Percentiles rank a stretch among this genome's conserved stretches.
Conservation (phyloP, 2,329 filamentous ascomycete species). For the Beauveria scarabaeidicola region DNA sequence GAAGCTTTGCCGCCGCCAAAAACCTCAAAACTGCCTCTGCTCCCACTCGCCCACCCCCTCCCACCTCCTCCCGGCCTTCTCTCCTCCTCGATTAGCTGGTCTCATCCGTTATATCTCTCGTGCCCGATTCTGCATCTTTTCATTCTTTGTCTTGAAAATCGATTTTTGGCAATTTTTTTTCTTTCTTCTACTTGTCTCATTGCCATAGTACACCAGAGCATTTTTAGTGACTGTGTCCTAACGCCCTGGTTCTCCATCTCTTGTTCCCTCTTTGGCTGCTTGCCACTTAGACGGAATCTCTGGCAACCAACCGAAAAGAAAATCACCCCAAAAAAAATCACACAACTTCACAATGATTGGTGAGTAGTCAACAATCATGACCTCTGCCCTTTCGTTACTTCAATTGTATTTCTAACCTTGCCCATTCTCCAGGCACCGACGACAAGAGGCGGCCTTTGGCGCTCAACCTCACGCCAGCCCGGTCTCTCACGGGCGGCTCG, state of each 20-base stretch:
- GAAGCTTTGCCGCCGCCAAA: not conserved
- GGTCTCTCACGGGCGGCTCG: constrained; percentile 41
- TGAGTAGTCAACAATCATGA: not conserved
- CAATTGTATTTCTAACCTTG: not conserved
- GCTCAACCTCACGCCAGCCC: constrained; percentile 42
- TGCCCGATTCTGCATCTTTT: constrained; percentile 13
- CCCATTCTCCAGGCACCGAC: constrained; percentile 26
- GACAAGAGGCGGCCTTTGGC: constrained; percentile 50
- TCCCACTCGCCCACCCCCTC: constrained; percentile 1
- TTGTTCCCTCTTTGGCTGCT: not conserved
- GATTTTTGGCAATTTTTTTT: not conserved
- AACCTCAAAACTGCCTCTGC: constrained; percentile 3
- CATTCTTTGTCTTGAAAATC: not conserved
- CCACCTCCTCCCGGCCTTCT: constrained; percentile 18
- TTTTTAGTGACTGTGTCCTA: constrained; percentile 7
- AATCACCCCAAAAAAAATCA: not conserved
- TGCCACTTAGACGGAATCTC: not conserved
- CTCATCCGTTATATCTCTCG: constrained; percentile 31
- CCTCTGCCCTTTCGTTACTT: constrained; percentile 2
- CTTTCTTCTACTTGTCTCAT: not conserved
- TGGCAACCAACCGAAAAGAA: not conserved
- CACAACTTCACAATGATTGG: constrained; percentile 7
- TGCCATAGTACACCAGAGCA: not conserved
- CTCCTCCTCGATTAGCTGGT: constrained; percentile 45
- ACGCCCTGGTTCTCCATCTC: not conserved